phyloP scores from a whole-genome alignment of 768 basidiomycete genomes.

The Pseudohyphozyma bogoriensis region DNA sequence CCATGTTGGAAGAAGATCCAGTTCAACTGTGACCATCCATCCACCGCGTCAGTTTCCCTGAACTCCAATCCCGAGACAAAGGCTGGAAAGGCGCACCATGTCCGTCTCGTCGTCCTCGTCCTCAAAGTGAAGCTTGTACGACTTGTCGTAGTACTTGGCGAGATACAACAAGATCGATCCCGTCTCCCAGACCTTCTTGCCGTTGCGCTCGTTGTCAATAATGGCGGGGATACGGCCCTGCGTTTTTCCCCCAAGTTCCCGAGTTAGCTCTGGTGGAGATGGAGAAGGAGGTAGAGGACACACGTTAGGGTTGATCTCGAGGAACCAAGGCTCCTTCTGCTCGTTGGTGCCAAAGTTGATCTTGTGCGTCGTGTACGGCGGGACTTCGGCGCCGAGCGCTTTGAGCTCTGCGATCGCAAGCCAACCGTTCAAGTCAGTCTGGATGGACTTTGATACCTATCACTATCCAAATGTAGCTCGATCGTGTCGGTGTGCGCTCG shows the following conservation, averaged over 20 bases:
- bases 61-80: background rate
- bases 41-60: background rate
- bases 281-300: background rate
- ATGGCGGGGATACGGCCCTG: conserved; percentile 2
- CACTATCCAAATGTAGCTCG: background rate
- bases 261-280: no score
- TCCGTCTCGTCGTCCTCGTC: conserved; percentile 14
- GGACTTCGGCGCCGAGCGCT: conserved; percentile 3
- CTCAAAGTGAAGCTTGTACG: conserved; percentile 43
- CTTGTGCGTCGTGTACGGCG: conserved; percentile 25
- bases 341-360: conserved; percentile 54
- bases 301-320: conserved; percentile 33
- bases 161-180: conserved; percentile 72
- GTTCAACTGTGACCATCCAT: conserved; percentile 43
- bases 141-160: conserved; percentile 65
- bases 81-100: conserved; percentile 1
- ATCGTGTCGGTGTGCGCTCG: background rate
- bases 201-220: conserved; percentile 35
- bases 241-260: background rate
- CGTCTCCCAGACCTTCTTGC: conserved; percentile 40
- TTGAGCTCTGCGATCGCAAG: conserved; percentile 3
- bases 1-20: conserved; percentile 72
- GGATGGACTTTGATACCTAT: no score
- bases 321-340: conserved; percentile 63
- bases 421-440: background rate